These are phyloP conservation scores for Pachysandra terminalis DNA, from an alignment of 164 flowering plant species.

Conservation along the genomic window DNA sequence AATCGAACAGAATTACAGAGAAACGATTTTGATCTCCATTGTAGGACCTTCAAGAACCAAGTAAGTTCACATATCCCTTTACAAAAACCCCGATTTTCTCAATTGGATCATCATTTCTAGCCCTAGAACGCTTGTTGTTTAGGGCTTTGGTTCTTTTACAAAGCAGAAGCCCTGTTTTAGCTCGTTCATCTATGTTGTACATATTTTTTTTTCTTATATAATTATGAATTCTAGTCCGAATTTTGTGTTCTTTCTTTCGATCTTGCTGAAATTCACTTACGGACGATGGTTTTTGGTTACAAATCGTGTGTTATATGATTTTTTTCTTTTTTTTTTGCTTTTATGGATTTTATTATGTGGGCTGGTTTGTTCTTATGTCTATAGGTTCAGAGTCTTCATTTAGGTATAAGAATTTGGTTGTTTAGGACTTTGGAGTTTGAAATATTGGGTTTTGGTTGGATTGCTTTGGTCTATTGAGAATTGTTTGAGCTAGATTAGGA, in stretches of 20 bases:
- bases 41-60: constrained; percentile 4
- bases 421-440: constrained; percentile 2
- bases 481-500: too few relatives aligned
- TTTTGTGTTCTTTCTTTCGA: constrained; percentile 12
- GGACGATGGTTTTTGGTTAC: background rate
- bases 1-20: constrained; percentile 9
- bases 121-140: constrained; percentile 2
- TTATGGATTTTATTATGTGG: background rate
- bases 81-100: constrained; percentile 30
- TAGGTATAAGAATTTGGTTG: background rate
- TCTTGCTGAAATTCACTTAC: constrained; percentile 4
- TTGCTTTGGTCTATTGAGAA: too few relatives aligned
- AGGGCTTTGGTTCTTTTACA: constrained; percentile 11
- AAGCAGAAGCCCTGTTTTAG: constrained; percentile 11
- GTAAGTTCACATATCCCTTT: constrained; percentile 13
- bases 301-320: background rate
- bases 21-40: constrained; percentile 24
- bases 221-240: constrained; percentile 10
- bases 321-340: background rate
- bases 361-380: constrained; percentile 7
- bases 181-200: background rate
- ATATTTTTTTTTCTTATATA: background rate
- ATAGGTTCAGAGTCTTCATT: background rate
- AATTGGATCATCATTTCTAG: background rate
- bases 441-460: too few relatives aligned